phyloP scores from a whole-genome alignment of 495 filamentous ascomycete species.

The Collariella sp. region DNA sequence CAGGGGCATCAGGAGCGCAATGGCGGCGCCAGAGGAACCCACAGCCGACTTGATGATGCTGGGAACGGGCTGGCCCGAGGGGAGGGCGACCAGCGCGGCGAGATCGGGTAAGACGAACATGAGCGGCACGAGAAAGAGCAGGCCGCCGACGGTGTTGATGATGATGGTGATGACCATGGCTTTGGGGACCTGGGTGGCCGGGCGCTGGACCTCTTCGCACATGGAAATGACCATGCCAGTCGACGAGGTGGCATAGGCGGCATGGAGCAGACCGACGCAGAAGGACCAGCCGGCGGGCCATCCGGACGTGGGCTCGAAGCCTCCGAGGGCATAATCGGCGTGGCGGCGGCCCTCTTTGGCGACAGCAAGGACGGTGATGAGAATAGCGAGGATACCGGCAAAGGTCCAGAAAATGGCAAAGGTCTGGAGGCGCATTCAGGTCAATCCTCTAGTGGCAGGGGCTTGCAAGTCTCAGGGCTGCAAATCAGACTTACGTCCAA shows the following conservation, averaged over 20 bases:
- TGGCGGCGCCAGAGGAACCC: conserved; percentile 37
- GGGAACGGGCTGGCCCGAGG: conserved; percentile 37
- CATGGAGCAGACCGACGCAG: conserved; percentile 40
- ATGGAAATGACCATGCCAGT: conserved; percentile 47
- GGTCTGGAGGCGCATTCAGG: conserved; percentile 24
- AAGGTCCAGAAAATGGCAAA: conserved; percentile 47
- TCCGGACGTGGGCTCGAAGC: conserved; percentile 41
- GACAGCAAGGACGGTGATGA: conserved; percentile 36
- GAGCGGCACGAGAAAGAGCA: conserved; percentile 43
- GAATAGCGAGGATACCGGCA: conserved; percentile 37
- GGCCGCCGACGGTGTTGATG: conserved; percentile 42
- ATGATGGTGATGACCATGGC: conserved; percentile 43
- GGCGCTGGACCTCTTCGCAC: conserved; percentile 43
- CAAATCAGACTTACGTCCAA: conserved; percentile 39
- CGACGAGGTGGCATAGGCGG: conserved; percentile 44
- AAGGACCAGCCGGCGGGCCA: conserved; percentile 45
- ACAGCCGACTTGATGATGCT: conserved; percentile 39
- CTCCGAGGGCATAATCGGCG: conserved; percentile 34
- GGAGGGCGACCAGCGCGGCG: conserved; percentile 31
- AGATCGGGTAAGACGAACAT: conserved; percentile 43
- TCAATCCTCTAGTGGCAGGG: background rate
- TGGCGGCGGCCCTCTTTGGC: conserved; percentile 38
- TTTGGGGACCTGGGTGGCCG: conserved; percentile 43
- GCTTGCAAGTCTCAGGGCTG: background rate
- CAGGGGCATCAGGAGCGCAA: conserved; percentile 40